phyloP scores from a whole-genome alignment of 306 rosid species.

The Trichosanthes truncata region DNA sequence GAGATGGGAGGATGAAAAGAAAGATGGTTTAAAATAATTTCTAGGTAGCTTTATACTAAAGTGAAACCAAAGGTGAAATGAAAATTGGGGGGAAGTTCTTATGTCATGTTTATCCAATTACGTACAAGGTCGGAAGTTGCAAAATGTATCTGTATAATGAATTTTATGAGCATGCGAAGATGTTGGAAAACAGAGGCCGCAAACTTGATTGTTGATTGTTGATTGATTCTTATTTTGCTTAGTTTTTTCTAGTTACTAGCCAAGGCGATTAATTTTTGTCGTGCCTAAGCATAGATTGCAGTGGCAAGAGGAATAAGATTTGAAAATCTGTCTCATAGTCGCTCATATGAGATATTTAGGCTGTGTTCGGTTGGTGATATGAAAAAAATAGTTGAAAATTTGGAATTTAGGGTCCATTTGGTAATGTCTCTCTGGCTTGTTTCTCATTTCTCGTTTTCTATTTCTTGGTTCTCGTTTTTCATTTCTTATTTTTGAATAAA shows the following conservation, averaged over 20 bases:
- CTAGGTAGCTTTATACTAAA: conserved; percentile 5
- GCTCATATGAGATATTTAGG: neutral
- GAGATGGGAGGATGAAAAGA: neutral
- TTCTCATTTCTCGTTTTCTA: no score
- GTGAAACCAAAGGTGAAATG: neutral
- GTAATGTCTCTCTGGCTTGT: no score
- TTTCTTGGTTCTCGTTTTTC: no score
- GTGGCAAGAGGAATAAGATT: neutral
- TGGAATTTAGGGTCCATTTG: neutral
- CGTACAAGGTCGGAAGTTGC: neutral
- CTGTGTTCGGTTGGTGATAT: neutral
- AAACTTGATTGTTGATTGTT: neutral
- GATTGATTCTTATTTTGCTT: neutral
- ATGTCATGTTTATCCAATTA: neutral
- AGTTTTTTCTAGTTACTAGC: neutral
- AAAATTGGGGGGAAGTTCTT: neutral
- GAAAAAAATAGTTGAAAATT: neutral
- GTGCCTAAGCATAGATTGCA: neutral
- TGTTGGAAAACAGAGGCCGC: neutral
- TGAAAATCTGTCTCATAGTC: neutral
- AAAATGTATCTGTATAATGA: neutral
- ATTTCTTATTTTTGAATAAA: no score
- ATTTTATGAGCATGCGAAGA: neutral
- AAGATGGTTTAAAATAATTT: neutral
- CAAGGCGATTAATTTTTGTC: neutral